These are phyloP conservation scores for Rhynchospora pubera DNA, from an alignment of 176 grass and related monocot species.

Conservation along the genomic window DNA sequence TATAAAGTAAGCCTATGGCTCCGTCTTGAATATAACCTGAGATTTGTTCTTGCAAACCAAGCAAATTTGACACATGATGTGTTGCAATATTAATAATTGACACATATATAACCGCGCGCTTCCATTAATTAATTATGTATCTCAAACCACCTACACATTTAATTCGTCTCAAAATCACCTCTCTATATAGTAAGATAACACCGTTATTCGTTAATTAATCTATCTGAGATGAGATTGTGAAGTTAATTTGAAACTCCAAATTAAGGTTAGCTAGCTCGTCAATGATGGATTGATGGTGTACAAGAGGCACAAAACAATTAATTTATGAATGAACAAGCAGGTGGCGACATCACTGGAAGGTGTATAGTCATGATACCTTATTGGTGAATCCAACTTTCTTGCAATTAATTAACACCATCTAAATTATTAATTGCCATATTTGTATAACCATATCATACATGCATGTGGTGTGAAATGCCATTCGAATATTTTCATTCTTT, in stretches of 20 bases:
- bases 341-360: background rate
- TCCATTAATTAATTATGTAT: too few species aligned
- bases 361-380: background rate
- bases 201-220: background rate
- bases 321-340: background rate
- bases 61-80: too few species aligned
- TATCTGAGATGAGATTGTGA: background rate
- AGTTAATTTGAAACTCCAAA: too few species aligned
- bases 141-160: too few species aligned
- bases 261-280: too few species aligned
- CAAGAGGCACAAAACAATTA: background rate
- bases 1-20: too few species aligned
- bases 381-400: background rate
- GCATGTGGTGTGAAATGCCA: background rate
- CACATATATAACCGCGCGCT: too few species aligned
- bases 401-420: background rate
- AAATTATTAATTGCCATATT: background rate
- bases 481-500: slow-evolving; percentile 5
- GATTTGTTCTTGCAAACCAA: too few species aligned
- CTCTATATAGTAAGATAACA: background rate
- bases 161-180: too few species aligned
- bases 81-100: too few species aligned
- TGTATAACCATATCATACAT: too few species aligned
- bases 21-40: too few species aligned
- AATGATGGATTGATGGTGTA: background rate